Evolutionary conservation across 1,139 yeast genomes (phyloP).

Genomic region (Suhomyces bokatorum): DNA sequence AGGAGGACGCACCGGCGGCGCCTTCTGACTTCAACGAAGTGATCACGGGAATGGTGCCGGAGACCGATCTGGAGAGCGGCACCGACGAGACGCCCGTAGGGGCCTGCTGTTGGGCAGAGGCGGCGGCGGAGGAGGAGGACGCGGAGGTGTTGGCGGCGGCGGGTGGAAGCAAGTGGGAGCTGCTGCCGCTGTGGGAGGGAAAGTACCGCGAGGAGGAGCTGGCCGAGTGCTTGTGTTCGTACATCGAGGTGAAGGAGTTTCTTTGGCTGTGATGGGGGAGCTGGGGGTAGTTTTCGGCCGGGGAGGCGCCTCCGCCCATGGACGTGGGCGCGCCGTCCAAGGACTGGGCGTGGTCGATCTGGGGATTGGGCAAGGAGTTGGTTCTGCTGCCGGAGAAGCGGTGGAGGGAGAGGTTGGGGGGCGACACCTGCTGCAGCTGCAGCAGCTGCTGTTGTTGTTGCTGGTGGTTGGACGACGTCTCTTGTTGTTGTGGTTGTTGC

Average conservation of each 20-base stretch:
- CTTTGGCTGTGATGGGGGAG: slow-evolving; percentile 12
- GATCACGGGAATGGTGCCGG: slow-evolving; percentile 10
- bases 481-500: slow-evolving; percentile 1
- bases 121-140: slow-evolving; percentile 1
- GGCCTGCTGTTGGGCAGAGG: neutral
- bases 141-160: no score
- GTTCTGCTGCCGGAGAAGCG: slow-evolving; percentile 18
- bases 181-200: slow-evolving; percentile 5
- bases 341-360: slow-evolving; percentile 16
- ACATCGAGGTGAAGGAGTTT: slow-evolving; percentile 22
- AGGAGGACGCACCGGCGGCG: no score
- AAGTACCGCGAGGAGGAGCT: slow-evolving; percentile 8
- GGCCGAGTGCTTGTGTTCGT: slow-evolving; percentile 14
- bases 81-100: neutral
- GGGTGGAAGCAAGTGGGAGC: slow-evolving; percentile 9
- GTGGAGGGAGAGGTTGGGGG: slow-evolving; percentile 1
- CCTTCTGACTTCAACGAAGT: slow-evolving; percentile 5
- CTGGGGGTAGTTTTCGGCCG: neutral
- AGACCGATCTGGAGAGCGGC: slow-evolving; percentile 1
- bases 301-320: neutral
- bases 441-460: slow-evolving; percentile 2
- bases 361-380: slow-evolving; percentile 27
- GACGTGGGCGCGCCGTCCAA: slow-evolving; percentile 10
- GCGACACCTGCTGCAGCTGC: slow-evolving; percentile 1
- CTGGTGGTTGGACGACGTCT: no score